Percentiles rank a stretch among this genome's conserved stretches.
Conservation (phyloP, 495 filamentous ascomycete species). For the Neurospora discreta region DNA sequence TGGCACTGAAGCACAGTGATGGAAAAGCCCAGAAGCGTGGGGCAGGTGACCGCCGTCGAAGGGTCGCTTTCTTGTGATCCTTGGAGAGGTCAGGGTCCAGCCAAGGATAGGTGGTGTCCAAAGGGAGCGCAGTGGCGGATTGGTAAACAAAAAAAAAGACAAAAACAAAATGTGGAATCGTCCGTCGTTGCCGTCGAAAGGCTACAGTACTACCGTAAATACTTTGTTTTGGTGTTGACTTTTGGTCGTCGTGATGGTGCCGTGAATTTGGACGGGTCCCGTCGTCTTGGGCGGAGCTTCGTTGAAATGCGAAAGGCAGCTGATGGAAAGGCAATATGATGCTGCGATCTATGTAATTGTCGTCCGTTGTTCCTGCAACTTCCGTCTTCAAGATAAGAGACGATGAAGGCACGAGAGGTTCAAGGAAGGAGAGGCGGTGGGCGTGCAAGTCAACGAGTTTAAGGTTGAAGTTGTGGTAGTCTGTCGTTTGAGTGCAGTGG, state of each 20-base stretch:
- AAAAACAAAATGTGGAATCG: background rate
- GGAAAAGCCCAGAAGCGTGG: background rate
- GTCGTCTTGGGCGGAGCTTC: background rate
- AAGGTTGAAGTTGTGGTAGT: background rate
- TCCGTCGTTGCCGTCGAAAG: background rate
- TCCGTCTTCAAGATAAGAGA: no score
- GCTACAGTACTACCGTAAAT: background rate
- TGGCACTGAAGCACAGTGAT: background rate
- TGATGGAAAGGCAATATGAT: background rate
- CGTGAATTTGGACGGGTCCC: background rate
- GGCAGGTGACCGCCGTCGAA: background rate
- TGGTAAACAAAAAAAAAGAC: background rate
- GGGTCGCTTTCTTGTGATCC: background rate
- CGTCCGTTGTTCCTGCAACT: background rate
- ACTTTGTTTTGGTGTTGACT: background rate
- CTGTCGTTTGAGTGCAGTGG: background rate
- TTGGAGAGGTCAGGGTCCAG: background rate
- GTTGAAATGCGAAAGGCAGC: background rate
- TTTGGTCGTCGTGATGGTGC: background rate
- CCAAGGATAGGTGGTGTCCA: background rate
- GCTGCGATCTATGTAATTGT: background rate
- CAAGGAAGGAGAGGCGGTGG: background rate
- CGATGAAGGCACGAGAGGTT: background rate
- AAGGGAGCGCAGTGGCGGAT: background rate
- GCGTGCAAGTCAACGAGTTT: background rate